Base-by-base conservation (phyloP, 208 protist species). In the Trypanosoma avium region DNA sequence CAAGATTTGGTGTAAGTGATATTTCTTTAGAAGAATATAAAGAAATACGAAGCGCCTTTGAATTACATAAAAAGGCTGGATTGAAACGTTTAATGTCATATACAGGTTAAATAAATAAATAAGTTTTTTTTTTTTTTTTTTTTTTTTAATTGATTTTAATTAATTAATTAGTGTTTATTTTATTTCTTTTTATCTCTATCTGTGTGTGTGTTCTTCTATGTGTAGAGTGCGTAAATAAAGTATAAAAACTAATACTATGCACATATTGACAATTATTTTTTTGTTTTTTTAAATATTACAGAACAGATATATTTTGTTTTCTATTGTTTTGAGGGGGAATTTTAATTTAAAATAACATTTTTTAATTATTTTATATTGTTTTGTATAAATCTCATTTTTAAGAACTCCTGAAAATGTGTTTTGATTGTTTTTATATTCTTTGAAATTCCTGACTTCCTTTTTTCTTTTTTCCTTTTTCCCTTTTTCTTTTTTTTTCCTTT, bases 41-140 rank as follows among this genome's bases (percentile, higher is more conserved):
- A n/a, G 70, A 61, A 22, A 26, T 93, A 33, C 77, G 86, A 17
- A 13, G 19, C 2, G 82, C 79, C n/a, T 84, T 90, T 61, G 86
- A 90, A 67, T 49, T 15, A 17, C 86, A 93, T 47, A 90, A 90
- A 70, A 61, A 53, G 19, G 80, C 78, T 33, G 82, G 86, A 26
- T 65, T 86, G 4, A 68, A 61, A 24, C 73, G 86, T 8, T 59
- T 72, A 8, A 27, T 72, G 50, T 58, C 67, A 29, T 55, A 26
- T 22, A 26, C 29, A 29, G 40, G 58, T 10, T 70, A 56, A 43
- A 38, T 8, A 52, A 21, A 48, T 27, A 55, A n/a, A n/a, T 30
- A 13, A 21, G 7, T 67, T 52, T 50, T 43, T 49, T 50, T 42
- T 55, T 67, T 55, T 60, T 49, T 24, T 35, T 52, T 36, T 72